Evolutionary conservation across 2,329 filamentous ascomycete genomes (phyloP).

Genomic region (Fusarium sp.): DNA sequence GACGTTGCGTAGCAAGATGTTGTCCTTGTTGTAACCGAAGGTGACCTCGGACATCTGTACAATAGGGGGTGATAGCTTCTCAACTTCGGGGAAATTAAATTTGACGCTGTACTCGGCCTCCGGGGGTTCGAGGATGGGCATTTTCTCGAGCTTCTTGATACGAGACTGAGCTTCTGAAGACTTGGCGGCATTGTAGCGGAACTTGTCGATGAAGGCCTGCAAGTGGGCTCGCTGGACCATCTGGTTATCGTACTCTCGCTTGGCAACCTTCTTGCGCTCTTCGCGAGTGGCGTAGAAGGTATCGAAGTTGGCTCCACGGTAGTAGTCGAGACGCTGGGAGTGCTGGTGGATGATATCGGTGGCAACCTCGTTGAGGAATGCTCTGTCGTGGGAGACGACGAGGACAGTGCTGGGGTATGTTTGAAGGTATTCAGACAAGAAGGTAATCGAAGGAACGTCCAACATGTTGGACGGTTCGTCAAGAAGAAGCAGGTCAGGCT

Average conservation of each 20-base stretch:
- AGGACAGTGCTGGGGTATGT: conserved; percentile 93
- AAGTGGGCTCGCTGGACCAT: conserved; percentile 94
- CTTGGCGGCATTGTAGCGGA: conserved; percentile 98
- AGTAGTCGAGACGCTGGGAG: conserved; percentile 97
- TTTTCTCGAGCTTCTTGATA: conserved; percentile 98
- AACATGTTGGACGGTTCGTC: conserved; percentile 99
- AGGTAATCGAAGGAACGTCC: conserved; percentile 99
- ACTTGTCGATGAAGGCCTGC: conserved; percentile 99
- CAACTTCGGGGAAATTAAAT: conserved; percentile 97
- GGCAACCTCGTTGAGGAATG: conserved; percentile 98
- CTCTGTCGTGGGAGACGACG: conserved; percentile 98
- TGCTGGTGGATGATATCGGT: conserved; percentile 99
- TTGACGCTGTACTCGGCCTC: conserved; percentile 96
- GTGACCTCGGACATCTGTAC: conserved; percentile 95
- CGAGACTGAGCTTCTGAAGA: conserved; percentile 97
- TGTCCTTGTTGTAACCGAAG: conserved; percentile 88
- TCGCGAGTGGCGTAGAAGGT: conserved; percentile 98
- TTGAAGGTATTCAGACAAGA: conserved; percentile 95
- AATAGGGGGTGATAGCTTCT: conserved; percentile 96
- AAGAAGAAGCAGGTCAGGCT: conserved; percentile 93
- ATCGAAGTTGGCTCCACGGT: conserved; percentile 96
- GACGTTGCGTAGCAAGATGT: conserved; percentile 82
- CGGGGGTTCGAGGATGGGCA: conserved; percentile 90
- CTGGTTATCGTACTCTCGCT: conserved; percentile 98
- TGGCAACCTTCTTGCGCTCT: conserved; percentile 94